Evolutionary conservation across 2,329 filamentous ascomycete species (phyloP).

Genomic region (Escovopsis sp.): DNA sequence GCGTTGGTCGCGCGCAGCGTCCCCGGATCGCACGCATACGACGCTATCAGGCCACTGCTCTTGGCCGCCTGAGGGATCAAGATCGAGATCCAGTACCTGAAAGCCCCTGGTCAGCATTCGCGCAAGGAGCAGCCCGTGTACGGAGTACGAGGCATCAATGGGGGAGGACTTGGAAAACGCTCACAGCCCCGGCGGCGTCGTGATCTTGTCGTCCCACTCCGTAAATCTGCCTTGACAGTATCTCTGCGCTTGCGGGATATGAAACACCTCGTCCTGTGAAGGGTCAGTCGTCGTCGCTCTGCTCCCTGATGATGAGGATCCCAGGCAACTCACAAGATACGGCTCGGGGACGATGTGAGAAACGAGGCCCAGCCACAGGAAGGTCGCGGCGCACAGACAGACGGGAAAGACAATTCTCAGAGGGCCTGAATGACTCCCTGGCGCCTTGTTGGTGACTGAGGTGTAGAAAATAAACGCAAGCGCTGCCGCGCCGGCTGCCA

Average conservation of each 20-base stretch:
- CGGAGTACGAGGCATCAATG: too few relatives aligned
- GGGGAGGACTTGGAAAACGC: too few relatives aligned
- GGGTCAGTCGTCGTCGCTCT: constrained; percentile 5
- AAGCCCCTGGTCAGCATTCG: background rate
- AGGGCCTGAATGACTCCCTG: background rate
- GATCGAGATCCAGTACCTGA: constrained; percentile 32
- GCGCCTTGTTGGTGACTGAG: background rate
- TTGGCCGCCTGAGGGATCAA: constrained; percentile 12
- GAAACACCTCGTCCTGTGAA: constrained; percentile 65
- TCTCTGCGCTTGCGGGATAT: constrained; percentile 78
- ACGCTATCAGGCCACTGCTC: constrained; percentile 2
- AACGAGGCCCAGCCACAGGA: constrained; percentile 11
- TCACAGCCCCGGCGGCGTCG: constrained; percentile 80
- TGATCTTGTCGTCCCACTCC: constrained; percentile 94
- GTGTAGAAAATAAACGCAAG: constrained; percentile 3
- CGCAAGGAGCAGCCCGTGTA: too few relatives aligned
- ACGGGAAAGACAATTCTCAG: constrained; percentile 6
- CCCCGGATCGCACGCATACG: constrained; percentile 13
- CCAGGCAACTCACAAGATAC: constrained; percentile 31
- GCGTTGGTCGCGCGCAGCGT: constrained; percentile 36
- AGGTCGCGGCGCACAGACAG: constrained; percentile 8
- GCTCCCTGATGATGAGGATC: background rate
- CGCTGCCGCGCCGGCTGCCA: constrained; percentile 4
- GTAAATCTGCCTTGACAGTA: constrained; percentile 64
- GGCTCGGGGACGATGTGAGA: constrained; percentile 31